phyloP scores from a whole-genome alignment of 371 early-diverging fungal genomes.

The Chytridium lagenaria region DNA sequence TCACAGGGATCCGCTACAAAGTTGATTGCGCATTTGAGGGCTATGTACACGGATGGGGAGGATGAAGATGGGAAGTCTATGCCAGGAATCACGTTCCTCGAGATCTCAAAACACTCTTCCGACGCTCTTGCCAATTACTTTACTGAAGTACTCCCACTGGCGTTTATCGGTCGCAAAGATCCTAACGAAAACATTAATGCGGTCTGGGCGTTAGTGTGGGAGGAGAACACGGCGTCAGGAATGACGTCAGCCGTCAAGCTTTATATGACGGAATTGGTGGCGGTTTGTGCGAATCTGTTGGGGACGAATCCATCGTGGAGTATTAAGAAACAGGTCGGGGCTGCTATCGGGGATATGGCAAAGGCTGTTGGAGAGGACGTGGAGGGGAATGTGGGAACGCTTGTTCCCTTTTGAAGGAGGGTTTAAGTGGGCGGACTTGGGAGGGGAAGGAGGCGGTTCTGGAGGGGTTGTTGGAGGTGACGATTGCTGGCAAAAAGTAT shows the following conservation, averaged over 20 bases:
- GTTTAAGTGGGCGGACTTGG: conserved; percentile 82
- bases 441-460: conserved; percentile 86
- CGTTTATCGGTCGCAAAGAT: conserved; percentile 79
- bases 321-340: conserved; percentile 79
- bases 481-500: conserved; percentile 62
- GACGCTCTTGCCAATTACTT: conserved; percentile 68
- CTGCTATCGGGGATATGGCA: conserved; percentile 70
- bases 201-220: conserved; percentile 84
- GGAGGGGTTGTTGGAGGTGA: conserved; percentile 69
- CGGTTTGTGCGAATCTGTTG: conserved; percentile 62
- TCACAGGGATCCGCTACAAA: conserved; percentile 66
- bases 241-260: conserved; percentile 66
- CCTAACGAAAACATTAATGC: conserved; percentile 57
- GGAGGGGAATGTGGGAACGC: conserved; percentile 52
- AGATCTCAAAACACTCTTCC: conserved; percentile 78
- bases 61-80: conserved; percentile 80
- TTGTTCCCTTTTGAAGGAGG: conserved; percentile 71
- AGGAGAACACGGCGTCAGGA: conserved; percentile 75
- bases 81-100: conserved; percentile 72
- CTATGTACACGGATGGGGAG: conserved; percentile 69
- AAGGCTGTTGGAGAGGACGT: conserved; percentile 43
- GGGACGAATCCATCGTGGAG: conserved; percentile 72
- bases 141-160: conserved; percentile 72
- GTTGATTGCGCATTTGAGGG: conserved; percentile 71
- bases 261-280: conserved; percentile 67